Percentiles rank a stretch among this genome's conserved stretches.
These are phyloP conservation scores for Avena sativa DNA, from an alignment of 176 grass and related monocot species.

Conservation along the genomic window DNA sequence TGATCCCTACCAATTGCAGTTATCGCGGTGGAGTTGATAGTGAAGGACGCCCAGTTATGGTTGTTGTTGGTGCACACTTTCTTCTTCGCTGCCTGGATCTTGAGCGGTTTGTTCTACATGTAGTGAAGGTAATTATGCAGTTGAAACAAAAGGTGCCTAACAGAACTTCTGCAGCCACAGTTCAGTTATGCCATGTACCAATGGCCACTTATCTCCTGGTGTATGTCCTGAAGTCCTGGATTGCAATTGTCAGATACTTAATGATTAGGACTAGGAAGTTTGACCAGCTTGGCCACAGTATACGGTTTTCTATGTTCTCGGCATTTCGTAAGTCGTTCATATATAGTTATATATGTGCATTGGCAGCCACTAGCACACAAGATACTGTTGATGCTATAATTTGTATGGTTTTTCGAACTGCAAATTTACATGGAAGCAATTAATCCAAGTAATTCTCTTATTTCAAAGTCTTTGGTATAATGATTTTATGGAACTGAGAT, in stretches of 20 bases:
- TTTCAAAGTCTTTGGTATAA: neutral
- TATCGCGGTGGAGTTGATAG: conserved; percentile 87
- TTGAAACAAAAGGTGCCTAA: neutral
- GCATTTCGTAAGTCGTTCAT: conserved; percentile 11
- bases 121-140: conserved; percentile 76
- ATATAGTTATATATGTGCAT: conserved; percentile 15
- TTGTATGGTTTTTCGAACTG: conserved; percentile 4
- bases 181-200: conserved; percentile 2
- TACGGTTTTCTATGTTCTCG: neutral
- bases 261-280: neutral
- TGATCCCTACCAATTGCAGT: conserved; percentile 50
- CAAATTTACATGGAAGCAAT: neutral
- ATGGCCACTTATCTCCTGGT: conserved; percentile 22
- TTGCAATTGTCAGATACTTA: conserved; percentile 26
- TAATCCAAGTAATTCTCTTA: conserved; percentile 15
- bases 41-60: conserved; percentile 89
- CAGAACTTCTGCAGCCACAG: conserved; percentile 9
- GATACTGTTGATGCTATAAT: conserved; percentile 20
- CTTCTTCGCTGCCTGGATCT: conserved; percentile 95
- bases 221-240: neutral
- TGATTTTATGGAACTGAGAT: conserved; percentile 17
- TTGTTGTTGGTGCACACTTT: conserved; percentile 96
- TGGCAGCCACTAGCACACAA: neutral
- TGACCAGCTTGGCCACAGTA: conserved; percentile 19
- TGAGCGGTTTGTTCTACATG: conserved; percentile 90